Evolutionary conservation across 495 filamentous ascomycete genomes (phyloP), one percentile per base, ranked within the genome.

Genomic region (Neurospora sp.): DNA sequence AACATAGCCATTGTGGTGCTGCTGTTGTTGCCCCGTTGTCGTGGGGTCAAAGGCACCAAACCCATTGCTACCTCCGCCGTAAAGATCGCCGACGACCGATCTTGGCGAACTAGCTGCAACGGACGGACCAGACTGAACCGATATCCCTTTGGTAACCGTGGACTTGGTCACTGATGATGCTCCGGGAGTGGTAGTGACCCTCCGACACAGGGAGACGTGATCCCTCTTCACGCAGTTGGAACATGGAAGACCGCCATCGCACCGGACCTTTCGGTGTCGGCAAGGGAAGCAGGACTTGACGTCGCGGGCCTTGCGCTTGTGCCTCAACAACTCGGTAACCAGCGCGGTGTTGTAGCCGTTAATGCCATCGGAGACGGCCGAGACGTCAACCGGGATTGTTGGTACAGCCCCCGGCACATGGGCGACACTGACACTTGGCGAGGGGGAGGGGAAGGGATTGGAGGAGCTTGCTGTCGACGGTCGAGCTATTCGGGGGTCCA

Each of bases 281-380:
- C 72, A 73, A 18, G 72, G 72, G 41, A 73, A 73, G 37, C 72
- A 73, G 41, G 72, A 72, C 42, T 73, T 73, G 69, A 73, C 62
- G 11, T 71, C 72, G 8, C 72, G 72, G 8, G 69, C 40, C 2
- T 73, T 73, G 18, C 72, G 69, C 54, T 73, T 73, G 40, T 31
- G 38, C 9, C 46, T 73, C 35, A 73, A n/a, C n/a, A 73, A 1
- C 42, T 73, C 69, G 69, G 39, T 71, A 14, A 73, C 72, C n/a
- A 71, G 14, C 3, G 54, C 54, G 27, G 54, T 66, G 14, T 66
- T 66, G 54, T 66, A 66, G 27, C 54, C 54, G 7, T 31, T 16
- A 11, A 31, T 23, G 5, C 54, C 54, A 31, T 62, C 54, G n/a
- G 44, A 20, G n/a, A 39, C 39, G 11, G 39, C 39, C 39, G 39